phyloP scores from a whole-genome alignment of 768 basidiomycete genomes.

The Mycena floridula region DNA sequence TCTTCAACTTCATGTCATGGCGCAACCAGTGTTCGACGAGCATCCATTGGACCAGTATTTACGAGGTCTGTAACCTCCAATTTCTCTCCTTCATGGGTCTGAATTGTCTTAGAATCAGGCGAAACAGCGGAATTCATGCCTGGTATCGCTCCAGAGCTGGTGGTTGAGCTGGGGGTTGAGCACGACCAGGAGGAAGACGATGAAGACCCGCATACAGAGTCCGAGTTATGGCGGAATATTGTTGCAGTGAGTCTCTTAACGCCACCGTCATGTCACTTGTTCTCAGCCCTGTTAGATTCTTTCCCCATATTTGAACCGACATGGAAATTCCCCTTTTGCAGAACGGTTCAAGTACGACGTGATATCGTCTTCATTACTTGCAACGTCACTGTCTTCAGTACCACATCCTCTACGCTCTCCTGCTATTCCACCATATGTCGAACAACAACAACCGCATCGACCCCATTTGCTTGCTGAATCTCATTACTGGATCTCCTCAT shows the following conservation, averaged over 20 bases:
- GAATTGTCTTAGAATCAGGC: constrained; percentile 42
- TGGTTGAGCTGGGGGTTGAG: constrained; percentile 30
- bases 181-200: constrained; percentile 27
- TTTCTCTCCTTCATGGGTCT: constrained; percentile 5
- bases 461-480: constrained; percentile 28
- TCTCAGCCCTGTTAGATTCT: too few species aligned
- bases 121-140: constrained; percentile 54
- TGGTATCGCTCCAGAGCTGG: constrained; percentile 37
- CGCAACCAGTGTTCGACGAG: constrained; percentile 72
- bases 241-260: too few species aligned
- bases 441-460: too few species aligned
- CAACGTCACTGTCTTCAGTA: constrained; percentile 44
- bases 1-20: constrained; percentile 54
- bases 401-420: constrained; percentile 23
- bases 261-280: too few species aligned
- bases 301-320: constrained; percentile 22
- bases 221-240: too few species aligned
- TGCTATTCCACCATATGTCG: too few species aligned
- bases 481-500: constrained; percentile 33
- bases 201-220: constrained; percentile 12
- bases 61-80: constrained; percentile 37
- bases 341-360: constrained; percentile 84
- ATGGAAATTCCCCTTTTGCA: constrained; percentile 31
- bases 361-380: constrained; percentile 74
- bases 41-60: constrained; percentile 74